Percentiles rank a stretch among this genome's conserved stretches.
These are phyloP conservation scores for Cryphonectria nitschkei DNA, from an alignment of 2,329 filamentous ascomycete genomes.

Conservation along the genomic window DNA sequence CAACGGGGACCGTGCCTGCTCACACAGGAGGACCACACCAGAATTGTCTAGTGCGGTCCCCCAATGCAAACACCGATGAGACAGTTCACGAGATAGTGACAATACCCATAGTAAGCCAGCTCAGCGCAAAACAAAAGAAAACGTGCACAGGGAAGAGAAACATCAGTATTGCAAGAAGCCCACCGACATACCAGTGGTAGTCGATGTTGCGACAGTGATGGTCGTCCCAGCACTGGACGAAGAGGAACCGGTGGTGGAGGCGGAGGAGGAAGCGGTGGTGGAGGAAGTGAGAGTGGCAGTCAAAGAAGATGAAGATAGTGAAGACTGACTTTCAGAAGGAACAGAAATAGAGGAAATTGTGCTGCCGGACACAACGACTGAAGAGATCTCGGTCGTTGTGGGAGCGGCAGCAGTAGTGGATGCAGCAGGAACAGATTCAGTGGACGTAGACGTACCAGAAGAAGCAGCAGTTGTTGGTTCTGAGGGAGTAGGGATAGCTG, in stretches of 20 bases:
- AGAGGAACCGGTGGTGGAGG: conserved; percentile 26
- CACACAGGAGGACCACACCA: background rate
- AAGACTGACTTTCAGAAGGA: conserved; percentile 31
- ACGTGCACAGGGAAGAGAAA: background rate
- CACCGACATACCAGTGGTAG: conserved; percentile 23
- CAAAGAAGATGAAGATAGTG: conserved; percentile 33
- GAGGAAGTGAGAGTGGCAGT: conserved; percentile 21
- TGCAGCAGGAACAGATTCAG: conserved; percentile 28
- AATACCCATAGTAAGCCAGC: background rate
- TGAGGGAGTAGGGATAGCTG: conserved; percentile 29
- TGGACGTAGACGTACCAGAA: conserved; percentile 37
- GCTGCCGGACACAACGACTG: conserved; percentile 30
- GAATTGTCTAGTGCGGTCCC: background rate
- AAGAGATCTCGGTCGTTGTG: conserved; percentile 35
- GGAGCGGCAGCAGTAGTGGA: conserved; percentile 32
- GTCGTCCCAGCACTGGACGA: conserved; percentile 16
- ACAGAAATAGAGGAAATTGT: conserved; percentile 29
- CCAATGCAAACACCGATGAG: background rate
- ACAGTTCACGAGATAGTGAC: background rate
- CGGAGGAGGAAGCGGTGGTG: conserved; percentile 28
- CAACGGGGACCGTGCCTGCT: background rate
- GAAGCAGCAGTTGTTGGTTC: conserved; percentile 30
- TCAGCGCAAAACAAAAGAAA: background rate
- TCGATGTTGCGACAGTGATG: conserved; percentile 13
- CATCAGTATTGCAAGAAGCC: background rate